Evolutionary conservation across 768 basidiomycete species (phyloP).

Genomic region (Boletus rex-veris): DNA sequence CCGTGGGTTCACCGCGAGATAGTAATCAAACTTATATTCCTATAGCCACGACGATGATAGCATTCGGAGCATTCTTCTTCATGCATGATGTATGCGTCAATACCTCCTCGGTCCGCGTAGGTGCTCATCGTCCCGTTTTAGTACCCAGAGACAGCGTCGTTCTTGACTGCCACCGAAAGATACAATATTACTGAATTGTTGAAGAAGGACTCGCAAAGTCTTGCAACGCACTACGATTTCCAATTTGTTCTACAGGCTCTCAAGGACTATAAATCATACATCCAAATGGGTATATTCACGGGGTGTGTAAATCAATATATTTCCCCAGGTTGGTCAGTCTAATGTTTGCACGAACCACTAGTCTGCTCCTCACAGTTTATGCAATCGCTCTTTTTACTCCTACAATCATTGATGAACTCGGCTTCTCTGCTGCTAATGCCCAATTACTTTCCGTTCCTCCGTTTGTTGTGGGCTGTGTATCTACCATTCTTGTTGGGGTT

Average conservation of each 20-base stretch:
- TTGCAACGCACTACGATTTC: slow-evolving; percentile 42
- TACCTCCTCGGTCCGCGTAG: neutral
- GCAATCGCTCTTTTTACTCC: slow-evolving; percentile 48
- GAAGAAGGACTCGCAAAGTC: slow-evolving; percentile 42
- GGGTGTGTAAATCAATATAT: slow-evolving; percentile 30
- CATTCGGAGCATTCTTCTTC: slow-evolving; percentile 40
- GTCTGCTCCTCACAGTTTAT: slow-evolving; percentile 43
- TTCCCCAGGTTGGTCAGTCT: neutral
- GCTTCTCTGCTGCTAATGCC: slow-evolving; percentile 49
- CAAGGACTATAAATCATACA: slow-evolving; percentile 40
- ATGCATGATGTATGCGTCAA: slow-evolving; percentile 45
- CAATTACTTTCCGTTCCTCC: slow-evolving; percentile 49
- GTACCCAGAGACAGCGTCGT: slow-evolving; percentile 58
- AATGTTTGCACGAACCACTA: slow-evolving; percentile 13
- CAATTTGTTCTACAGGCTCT: slow-evolving; percentile 50
- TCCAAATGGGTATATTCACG: slow-evolving; percentile 36
- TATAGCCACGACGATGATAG: slow-evolving; percentile 23
- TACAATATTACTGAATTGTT: slow-evolving; percentile 32
- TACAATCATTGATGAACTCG: slow-evolving; percentile 47
- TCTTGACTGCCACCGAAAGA: slow-evolving; percentile 46
- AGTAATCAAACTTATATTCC: neutral
- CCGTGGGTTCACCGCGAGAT: neutral
- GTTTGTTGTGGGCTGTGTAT: slow-evolving; percentile 44
- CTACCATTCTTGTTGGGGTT: slow-evolving; percentile 41
- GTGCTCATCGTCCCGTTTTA: slow-evolving; percentile 13